A percentile compares a stretch with the other conserved stretches of the same genome.
These are phyloP conservation scores for Apiospora koreana DNA, from an alignment of 2,329 filamentous ascomycete genomes.

Conservation along the genomic window DNA sequence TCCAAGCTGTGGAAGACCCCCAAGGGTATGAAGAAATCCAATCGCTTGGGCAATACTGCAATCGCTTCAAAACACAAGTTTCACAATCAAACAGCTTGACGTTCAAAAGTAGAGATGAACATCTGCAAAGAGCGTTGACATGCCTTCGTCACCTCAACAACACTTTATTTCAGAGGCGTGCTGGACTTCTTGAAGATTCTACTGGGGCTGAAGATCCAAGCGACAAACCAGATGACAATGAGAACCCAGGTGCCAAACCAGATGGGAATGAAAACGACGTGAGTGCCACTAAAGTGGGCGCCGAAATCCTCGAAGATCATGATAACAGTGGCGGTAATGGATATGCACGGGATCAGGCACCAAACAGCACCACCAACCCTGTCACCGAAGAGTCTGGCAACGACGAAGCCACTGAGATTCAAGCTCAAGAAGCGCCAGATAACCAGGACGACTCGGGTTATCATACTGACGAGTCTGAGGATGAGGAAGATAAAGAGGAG, in stretches of 20 bases:
- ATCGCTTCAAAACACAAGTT: not conserved
- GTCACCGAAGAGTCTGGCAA: not conserved
- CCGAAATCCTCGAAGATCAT: not conserved
- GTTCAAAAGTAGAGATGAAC: not conserved
- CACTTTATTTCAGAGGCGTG: not conserved
- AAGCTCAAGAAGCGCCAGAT: not conserved
- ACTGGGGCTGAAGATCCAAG: not conserved
- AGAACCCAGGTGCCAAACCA: not conserved
- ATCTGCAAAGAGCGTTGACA: not conserved
- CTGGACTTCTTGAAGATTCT: not conserved
- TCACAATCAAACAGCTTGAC: not conserved
- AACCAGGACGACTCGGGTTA: not conserved
- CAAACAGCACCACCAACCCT: not conserved
- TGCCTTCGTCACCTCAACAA: not conserved
- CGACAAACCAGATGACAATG: not conserved
- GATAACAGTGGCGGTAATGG: not conserved
- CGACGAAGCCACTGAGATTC: not conserved
- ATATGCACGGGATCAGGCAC: not conserved
- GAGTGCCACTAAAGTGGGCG: too few species aligned
- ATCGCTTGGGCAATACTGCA: not conserved
- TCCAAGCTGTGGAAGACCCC: not conserved
- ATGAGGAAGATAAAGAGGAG: not conserved
- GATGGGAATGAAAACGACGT: too few species aligned
- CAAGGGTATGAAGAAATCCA: not conserved
- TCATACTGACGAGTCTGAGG: not conserved